Base-by-base conservation (phyloP, 2,329 filamentous ascomycete species). In the Curvularia hawaiiensis region DNA sequence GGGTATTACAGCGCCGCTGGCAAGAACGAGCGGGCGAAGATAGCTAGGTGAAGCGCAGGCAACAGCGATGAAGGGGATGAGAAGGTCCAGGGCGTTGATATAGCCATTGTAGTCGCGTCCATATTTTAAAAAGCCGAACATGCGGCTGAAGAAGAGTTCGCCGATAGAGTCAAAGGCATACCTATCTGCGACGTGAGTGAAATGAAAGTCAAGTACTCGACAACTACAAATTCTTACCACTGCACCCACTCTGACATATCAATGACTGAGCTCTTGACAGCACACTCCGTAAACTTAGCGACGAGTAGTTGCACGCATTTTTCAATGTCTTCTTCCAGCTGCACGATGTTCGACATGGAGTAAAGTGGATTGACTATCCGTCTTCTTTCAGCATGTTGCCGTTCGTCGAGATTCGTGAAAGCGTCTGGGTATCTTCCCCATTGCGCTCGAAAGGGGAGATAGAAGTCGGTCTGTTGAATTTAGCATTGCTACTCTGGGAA, bases 141-240 rank as follows among this genome's bases (percentile, higher is more conserved):
- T 49, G 18, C 44, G 22, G 16, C 59, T 54, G 22, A 61, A 61
- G 39, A 59, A 61, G 1, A 61, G 43, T 5, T 56, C 31, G 8
- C 59, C 59, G 16, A 59, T 46, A 1, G 56, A 45, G 11, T 61
- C 58, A 45, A 58, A 61, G 0, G 58, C 45, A 18, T 58, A 61
- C 58, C 58, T 58, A 3, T n/a, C 14, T 30, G 20, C 4, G 12
- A 2, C 4, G 22, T 52, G 8, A 51, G 49, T 11, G 2, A 18
- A 3, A 24, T 5, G 12, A 10, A 30, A n/a, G 5, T 3, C 3
- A 8, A 8, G 3, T 5, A 20, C 11, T 2, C 12, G 24, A 14
- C 8, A n/a, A 9, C 14, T 14, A 4, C 1, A 11, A 3, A n/a
- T 3, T 14, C 20, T 18, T 54, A 55, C 53, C 47, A 50, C n/a